Evolutionary conservation across 768 basidiomycete genomes (phyloP).

Genomic region (Amanita pseudoporphyria): DNA sequence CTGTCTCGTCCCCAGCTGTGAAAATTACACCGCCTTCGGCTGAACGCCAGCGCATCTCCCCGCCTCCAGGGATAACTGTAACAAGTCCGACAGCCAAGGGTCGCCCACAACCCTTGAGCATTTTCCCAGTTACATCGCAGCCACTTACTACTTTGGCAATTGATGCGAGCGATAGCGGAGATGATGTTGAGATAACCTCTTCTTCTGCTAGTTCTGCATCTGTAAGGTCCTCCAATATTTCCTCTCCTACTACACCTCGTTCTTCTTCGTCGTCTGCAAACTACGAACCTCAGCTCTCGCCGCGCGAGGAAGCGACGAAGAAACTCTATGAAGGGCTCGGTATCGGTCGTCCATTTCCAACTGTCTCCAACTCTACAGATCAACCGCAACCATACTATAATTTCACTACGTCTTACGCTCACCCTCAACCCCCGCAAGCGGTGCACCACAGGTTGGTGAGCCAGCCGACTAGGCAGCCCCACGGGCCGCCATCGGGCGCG

Average conservation of each 20-base stretch:
- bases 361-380: constrained; percentile 23
- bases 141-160: constrained; percentile 47
- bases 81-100: constrained; percentile 24
- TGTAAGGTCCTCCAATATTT: constrained; percentile 34
- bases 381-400: constrained; percentile 22
- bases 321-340: constrained; percentile 84
- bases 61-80: constrained; percentile 29
- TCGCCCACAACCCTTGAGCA: constrained; percentile 63
- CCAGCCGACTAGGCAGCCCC: constrained; percentile 76
- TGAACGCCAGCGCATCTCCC: constrained; percentile 41
- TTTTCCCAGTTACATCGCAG: constrained; percentile 41
- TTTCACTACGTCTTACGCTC: background rate
- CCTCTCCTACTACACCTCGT: constrained; percentile 72
- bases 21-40: constrained; percentile 66
- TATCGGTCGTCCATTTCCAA: constrained; percentile 59
- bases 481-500: constrained; percentile 77
- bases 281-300: constrained; percentile 53
- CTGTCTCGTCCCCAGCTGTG: constrained; percentile 54
- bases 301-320: constrained; percentile 81
- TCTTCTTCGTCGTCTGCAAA: constrained; percentile 45
- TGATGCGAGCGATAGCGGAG: constrained; percentile 31
- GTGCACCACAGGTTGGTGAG: constrained; percentile 51
- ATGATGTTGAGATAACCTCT: constrained; percentile 41
- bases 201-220: constrained; percentile 57
- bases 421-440: constrained; percentile 23